Base-by-base conservation (phyloP, 106 monocot genomes). In the Posidonia australis region DNA sequence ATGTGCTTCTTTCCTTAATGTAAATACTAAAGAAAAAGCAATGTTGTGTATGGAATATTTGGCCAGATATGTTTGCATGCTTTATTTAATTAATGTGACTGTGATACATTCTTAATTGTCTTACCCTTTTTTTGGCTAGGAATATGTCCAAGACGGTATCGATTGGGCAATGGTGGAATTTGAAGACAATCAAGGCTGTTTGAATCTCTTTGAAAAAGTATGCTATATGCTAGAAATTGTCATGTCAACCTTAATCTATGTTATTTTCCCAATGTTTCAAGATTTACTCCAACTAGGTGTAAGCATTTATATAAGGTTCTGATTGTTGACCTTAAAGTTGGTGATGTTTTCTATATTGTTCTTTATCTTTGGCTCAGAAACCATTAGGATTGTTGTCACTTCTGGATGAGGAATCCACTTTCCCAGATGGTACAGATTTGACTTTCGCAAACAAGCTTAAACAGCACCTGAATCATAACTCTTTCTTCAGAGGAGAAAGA, bases 401-500 rank as follows among this genome's bases (percentile, higher is more conserved):
- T 56, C 70, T 98, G 69, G 91, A 98, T 75, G 96, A 98, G 77
- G 96, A 98, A 72, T 98, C 96, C 19, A 98, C 86, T 17, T 98
- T 98, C 53, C 96, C 96, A 53, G 91, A 98, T 85, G 96, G 89
- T 16, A 87, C 84, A 31, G 96, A 98, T 82, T 74, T 85, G 44
- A 98, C 87, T 46, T 98, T 98, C 74, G 96, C 87, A 17, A 83
- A 81, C 68, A 98, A 98, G 67, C 80, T 98, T 63, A 87, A 85
- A 68, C 87, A 91, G 54, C 91, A 98, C 57, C 77, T 98, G 45
- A 70, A 73, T 75, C 77, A 76, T 49, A 98, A 87, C 73, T 53
- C 80, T 63, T 98, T 84, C 73, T 98, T 98, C 71, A 78, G 70
- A 78, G 87, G 84, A 46, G 84, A 91, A 76, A 84, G 96, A 77